A percentile compares a stretch with the other conserved stretches of the same genome.
phyloP scores from a whole-genome alignment of 768 basidiomycete species.

The Rhizopogon vesiculosus region DNA sequence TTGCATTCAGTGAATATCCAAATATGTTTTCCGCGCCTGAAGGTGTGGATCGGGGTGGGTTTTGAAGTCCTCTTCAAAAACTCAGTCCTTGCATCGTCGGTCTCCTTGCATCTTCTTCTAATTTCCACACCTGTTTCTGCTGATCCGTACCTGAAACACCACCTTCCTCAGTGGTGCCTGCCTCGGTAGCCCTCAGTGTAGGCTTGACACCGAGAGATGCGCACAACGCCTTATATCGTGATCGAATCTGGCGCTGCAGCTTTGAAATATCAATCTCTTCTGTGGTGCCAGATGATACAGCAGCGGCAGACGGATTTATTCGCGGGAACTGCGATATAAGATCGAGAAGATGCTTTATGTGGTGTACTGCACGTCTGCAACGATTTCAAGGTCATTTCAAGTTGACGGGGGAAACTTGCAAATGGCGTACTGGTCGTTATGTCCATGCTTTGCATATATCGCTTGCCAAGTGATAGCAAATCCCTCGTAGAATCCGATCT shows the following conservation, averaged over 20 bases:
- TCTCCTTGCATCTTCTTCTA: constrained; percentile 2
- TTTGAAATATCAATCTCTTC: constrained; percentile 65
- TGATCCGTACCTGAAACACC: constrained; percentile 1
- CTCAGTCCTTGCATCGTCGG: constrained; percentile 7
- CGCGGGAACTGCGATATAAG: constrained; percentile 74
- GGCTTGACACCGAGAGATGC: constrained; percentile 71
- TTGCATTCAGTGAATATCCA: neutral
- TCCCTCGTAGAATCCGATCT: constrained; percentile 91
- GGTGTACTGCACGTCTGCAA: constrained; percentile 51
- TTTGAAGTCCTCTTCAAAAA: constrained; percentile 6
- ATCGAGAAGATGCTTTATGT: constrained; percentile 65
- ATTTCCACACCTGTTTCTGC: neutral
- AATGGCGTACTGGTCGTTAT: constrained; percentile 44
- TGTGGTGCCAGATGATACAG: constrained; percentile 27
- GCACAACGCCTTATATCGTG: constrained; percentile 84
- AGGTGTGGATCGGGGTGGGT: neutral
- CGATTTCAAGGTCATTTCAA: neutral
- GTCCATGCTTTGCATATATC: constrained; percentile 37
- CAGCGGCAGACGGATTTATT: constrained; percentile 54
- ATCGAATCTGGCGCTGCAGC: constrained; percentile 80
- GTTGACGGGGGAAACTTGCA: neutral
- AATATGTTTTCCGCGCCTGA: neutral
- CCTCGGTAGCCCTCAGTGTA: constrained; percentile 24
- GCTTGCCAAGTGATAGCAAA: constrained; percentile 70
- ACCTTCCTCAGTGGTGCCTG: neutral